Evolutionary conservation across 345 rosid species (phyloP).

Genomic region (Hibiscus mutabilis): DNA sequence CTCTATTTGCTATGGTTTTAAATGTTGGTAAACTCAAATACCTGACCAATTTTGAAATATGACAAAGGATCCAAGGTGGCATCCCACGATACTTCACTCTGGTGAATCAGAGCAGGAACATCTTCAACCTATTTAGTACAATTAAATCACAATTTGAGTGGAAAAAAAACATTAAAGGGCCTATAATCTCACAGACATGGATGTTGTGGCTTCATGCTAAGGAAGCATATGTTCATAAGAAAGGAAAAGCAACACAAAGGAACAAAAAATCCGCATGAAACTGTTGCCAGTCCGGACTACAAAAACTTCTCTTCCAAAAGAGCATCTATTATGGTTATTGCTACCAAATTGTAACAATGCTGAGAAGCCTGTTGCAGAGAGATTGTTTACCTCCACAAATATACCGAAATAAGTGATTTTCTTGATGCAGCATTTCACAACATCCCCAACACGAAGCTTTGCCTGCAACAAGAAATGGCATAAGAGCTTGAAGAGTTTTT

Average conservation of each 20-base stretch:
- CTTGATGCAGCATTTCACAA: conserved; percentile 79
- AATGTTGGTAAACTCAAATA: conserved; percentile 19
- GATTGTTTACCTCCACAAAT: conserved; percentile 69
- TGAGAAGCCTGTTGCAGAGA: neutral
- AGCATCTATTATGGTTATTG: no score
- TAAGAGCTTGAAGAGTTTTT: conserved; percentile 8
- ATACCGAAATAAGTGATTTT: conserved; percentile 89
- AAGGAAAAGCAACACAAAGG: neutral
- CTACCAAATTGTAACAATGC: no score
- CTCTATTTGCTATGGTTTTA: conserved; percentile 5
- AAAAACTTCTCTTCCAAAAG: no score
- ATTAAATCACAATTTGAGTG: neutral
- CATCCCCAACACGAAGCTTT: conserved; percentile 82
- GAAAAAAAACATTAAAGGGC: neutral
- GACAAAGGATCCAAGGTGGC: conserved; percentile 84
- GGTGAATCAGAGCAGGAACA: conserved; percentile 86
- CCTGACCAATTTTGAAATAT: conserved; percentile 85
- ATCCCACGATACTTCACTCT: conserved; percentile 94
- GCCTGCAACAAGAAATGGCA: conserved; percentile 42
- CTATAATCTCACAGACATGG: neutral
- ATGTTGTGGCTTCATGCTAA: neutral
- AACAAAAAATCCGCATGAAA: neutral
- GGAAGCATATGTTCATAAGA: neutral
- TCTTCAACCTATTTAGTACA: conserved; percentile 60
- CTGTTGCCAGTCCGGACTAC: no score